Conservation (phyloP, 2,329 filamentous ascomycete species). For the Zasmidium angulare region DNA sequence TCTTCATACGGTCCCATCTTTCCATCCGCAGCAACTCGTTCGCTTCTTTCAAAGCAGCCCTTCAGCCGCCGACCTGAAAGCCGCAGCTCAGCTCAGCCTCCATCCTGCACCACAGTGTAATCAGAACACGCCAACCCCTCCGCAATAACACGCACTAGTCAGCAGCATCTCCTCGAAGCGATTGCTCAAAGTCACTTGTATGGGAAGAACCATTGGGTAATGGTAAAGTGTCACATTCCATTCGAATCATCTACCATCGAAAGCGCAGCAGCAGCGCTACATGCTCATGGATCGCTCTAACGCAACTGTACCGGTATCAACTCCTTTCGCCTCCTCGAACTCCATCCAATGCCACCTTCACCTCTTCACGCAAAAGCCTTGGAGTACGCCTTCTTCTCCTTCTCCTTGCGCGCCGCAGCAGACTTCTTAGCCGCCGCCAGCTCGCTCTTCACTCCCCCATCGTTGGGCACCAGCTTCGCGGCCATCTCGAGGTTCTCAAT, state of each 20-base stretch:
- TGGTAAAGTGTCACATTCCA: not conserved
- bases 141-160: too few relatives aligned
- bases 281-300: not conserved
- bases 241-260: not conserved
- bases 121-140: not conserved
- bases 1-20: slow-evolving; percentile 3
- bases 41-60: not conserved
- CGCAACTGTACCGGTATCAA: not conserved
- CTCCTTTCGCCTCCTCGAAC: not conserved
- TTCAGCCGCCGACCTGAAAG: not conserved
- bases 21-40: slow-evolving; percentile 5
- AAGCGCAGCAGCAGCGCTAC: not conserved
- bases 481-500: slow-evolving; percentile 46
- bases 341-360: not conserved
- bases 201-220: not conserved
- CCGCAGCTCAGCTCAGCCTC: slow-evolving; percentile 8
- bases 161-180: not conserved
- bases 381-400: slow-evolving; percentile 89
- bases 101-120: slow-evolving; percentile 11
- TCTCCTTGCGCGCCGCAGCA: slow-evolving; percentile 70
- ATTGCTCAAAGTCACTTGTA: not conserved
- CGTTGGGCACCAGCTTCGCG: slow-evolving; percentile 57
- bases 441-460: slow-evolving; percentile 74
- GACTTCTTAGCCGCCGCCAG: slow-evolving; percentile 75
- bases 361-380: slow-evolving; percentile 72